These are phyloP conservation scores for Pulicaria dysenterica DNA, from an alignment of 129 eudicot species.

Conservation along the genomic window DNA sequence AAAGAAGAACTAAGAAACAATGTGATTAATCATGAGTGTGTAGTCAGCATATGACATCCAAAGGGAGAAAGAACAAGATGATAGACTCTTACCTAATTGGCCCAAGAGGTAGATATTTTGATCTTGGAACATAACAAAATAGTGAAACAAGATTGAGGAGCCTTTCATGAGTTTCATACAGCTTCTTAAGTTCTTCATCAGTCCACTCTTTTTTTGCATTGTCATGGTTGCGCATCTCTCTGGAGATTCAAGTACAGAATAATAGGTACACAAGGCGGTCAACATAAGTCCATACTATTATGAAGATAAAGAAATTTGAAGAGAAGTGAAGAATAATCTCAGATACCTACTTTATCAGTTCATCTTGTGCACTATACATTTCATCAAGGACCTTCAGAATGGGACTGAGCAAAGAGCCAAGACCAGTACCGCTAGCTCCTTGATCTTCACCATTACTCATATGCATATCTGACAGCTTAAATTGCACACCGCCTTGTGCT, in stretches of 20 bases:
- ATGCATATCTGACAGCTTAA: slow-evolving; percentile 80
- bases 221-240: slow-evolving; percentile 88
- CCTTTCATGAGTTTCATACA: slow-evolving; percentile 88
- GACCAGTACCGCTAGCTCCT: slow-evolving; percentile 94
- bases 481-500: slow-evolving; percentile 87
- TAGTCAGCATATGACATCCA: background rate
- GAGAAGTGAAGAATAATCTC: background rate
- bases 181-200: slow-evolving; percentile 89
- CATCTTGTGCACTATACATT: slow-evolving; percentile 88
- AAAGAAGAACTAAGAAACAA: slow-evolving; percentile 2
- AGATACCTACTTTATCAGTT: slow-evolving; percentile 65
- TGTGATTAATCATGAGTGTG: background rate
- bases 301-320: background rate
- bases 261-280: background rate
- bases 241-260: slow-evolving; percentile 29
- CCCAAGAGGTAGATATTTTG: slow-evolving; percentile 88
- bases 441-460: slow-evolving; percentile 93
- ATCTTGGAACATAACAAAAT: slow-evolving; percentile 84
- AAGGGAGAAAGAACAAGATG: background rate
- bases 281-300: background rate
- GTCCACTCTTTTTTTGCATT: slow-evolving; percentile 85
- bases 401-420: slow-evolving; percentile 82
- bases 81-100: slow-evolving; percentile 65
- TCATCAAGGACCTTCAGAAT: slow-evolving; percentile 87
- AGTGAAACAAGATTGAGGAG: slow-evolving; percentile 83